Evolutionary conservation across 73 alveolate genomes (phyloP).

Genomic region (Paramecium pentaurelia): DNA sequence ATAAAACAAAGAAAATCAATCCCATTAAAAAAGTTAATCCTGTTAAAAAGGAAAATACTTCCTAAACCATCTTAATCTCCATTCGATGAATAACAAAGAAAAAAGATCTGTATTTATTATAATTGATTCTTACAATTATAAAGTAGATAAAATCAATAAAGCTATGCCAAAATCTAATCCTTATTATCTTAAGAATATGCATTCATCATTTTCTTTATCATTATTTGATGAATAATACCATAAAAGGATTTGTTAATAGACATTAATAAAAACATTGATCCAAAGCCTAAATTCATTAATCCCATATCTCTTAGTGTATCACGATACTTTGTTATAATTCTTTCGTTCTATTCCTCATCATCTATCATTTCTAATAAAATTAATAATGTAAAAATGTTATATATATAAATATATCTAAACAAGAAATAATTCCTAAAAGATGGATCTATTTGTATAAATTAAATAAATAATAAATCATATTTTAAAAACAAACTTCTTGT

Average conservation of each 20-base stretch:
- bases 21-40: background rate
- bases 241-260: background rate
- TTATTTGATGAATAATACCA: background rate
- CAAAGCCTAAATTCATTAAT: background rate
- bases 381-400: too few relatives aligned
- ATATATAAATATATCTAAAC: background rate
- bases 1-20: background rate
- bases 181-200: background rate
- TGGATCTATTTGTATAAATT: too few relatives aligned
- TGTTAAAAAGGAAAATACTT: background rate
- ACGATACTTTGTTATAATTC: background rate
- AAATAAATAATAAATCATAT: too few relatives aligned
- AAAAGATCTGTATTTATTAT: background rate
- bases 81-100: background rate
- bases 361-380: background rate
- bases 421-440: background rate
- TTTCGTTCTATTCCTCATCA: background rate
- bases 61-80: background rate
- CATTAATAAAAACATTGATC: background rate
- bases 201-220: background rate
- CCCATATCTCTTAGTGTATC: background rate
- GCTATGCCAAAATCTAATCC: background rate
- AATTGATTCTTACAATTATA: background rate
- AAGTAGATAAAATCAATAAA: background rate
- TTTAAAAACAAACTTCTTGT: background rate